Conservation (phyloP, 176 grass and related monocot species). For the Oryza meyeriana region DNA sequence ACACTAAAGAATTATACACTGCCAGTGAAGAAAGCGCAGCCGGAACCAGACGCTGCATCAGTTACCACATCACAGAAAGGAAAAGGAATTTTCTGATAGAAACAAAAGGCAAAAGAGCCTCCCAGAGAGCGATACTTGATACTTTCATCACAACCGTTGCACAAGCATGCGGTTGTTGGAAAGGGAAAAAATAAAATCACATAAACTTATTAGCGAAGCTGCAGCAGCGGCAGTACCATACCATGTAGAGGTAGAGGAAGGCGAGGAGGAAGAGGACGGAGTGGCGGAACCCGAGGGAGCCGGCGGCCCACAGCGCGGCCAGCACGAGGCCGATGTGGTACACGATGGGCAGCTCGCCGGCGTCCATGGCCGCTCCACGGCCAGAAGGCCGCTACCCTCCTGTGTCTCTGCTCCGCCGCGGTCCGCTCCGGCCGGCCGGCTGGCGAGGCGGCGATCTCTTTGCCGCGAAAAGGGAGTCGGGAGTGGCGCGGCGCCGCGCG, state of each 20-base stretch:
- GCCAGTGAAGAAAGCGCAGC: background rate
- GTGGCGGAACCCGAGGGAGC: conserved; percentile 42
- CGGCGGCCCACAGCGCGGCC: conserved; percentile 59
- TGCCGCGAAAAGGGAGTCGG: conserved; percentile 15
- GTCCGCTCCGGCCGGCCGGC: background rate
- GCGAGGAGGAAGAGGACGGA: conserved; percentile 70
- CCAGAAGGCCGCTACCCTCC: too few relatives aligned
- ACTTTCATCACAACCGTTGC: background rate
- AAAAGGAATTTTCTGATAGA: background rate
- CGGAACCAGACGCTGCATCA: background rate
- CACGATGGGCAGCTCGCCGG: conserved; percentile 69
- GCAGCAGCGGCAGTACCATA: background rate
- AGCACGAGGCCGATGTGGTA: conserved; percentile 73
- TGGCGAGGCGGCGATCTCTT: conserved; percentile 14
- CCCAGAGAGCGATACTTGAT: background rate
- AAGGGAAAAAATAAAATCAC: background rate
- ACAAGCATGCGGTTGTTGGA: background rate
- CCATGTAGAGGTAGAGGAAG: conserved; percentile 88
- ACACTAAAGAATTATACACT: background rate
- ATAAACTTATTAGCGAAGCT: background rate
- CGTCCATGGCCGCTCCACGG: conserved; percentile 33
- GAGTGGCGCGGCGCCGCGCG: background rate
- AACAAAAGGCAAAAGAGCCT: background rate
- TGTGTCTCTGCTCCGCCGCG: background rate
- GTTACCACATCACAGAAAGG: conserved; percentile 1